These are phyloP conservation scores for Stephania japonica DNA, from an alignment of 164 flowering plant genomes.

Conservation along the genomic window DNA sequence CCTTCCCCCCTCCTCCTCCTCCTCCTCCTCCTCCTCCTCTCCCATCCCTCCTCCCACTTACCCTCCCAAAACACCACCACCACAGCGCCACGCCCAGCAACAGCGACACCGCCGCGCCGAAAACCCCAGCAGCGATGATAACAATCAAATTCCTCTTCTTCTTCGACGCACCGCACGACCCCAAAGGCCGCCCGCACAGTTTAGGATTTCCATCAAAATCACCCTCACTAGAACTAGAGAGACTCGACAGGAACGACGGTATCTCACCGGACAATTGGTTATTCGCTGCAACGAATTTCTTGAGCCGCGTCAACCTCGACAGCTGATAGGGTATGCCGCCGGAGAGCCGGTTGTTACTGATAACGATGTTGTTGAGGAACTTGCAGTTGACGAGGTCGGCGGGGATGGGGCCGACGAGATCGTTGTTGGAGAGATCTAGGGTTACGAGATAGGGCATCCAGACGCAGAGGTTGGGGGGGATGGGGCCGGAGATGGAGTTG, in stretches of 20 bases:
- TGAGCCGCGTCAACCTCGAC: conserved; percentile 21
- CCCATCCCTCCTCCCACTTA: conserved; percentile 8
- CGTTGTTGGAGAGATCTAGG: conserved; percentile 27
- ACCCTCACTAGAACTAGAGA: neutral
- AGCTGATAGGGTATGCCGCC: conserved; percentile 28
- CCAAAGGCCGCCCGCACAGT: conserved; percentile 39
- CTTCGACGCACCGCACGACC: conserved; percentile 36
- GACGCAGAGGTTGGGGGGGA: conserved; percentile 23
- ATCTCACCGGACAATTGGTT: conserved; percentile 26
- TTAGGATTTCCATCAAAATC: conserved; percentile 29
- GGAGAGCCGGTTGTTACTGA: conserved; percentile 21
- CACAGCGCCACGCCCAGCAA: conserved; percentile 42
- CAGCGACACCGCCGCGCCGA: conserved; percentile 50
- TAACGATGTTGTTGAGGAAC: conserved; percentile 21
- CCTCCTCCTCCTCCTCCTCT: conserved; percentile 24
- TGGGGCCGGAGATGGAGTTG: conserved; percentile 20
- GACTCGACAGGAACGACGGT: conserved; percentile 16
- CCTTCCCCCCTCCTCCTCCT: conserved; percentile 19
- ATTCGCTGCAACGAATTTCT: conserved; percentile 21
- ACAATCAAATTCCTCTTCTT: conserved; percentile 22
- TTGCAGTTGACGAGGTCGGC: conserved; percentile 24
- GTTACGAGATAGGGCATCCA: conserved; percentile 29
- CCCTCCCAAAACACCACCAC: conserved; percentile 46
- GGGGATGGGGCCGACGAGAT: conserved; percentile 22
- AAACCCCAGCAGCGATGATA: conserved; percentile 52